These are phyloP conservation scores for Massariosphaeria phaeospora DNA, from an alignment of 495 filamentous ascomycete species.

Conservation along the genomic window DNA sequence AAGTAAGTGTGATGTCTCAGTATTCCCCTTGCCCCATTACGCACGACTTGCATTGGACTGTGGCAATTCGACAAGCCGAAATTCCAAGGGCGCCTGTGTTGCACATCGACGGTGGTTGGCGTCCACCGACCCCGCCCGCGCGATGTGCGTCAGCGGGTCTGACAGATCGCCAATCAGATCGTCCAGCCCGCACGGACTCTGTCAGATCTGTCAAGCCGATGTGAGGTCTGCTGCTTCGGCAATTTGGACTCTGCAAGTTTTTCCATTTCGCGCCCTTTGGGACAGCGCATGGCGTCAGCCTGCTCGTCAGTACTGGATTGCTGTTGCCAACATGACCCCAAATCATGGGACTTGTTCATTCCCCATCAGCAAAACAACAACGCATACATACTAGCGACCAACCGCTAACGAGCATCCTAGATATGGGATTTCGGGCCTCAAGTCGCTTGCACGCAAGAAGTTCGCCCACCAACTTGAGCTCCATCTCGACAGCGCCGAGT, in stretches of 20 bases:
- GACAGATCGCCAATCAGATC: constrained; percentile 21
- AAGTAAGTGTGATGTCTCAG: no score
- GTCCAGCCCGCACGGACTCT: not conserved
- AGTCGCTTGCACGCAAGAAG: constrained; percentile 40
- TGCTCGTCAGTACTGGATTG: not conserved
- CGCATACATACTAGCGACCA: not conserved
- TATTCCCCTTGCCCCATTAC: not conserved
- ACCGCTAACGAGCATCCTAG: constrained; percentile 22
- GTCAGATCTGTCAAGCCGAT: constrained; percentile 7
- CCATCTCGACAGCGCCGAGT: constrained; percentile 36
- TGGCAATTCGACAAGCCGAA: no score
- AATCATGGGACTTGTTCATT: not conserved
- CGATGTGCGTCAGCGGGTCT: constrained; percentile 9
- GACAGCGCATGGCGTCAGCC: constrained; percentile 15
- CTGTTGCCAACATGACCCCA: not conserved
- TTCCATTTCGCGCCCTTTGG: constrained; percentile 12
- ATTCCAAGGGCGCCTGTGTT: no score
- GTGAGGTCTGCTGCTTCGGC: not conserved
- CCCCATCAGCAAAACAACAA: not conserved
- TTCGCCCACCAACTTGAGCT: constrained; percentile 37
- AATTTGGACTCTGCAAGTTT: constrained; percentile 1
- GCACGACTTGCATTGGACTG: not conserved
- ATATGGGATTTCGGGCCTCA: constrained; percentile 44
- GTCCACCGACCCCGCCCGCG: constrained; percentile 7
- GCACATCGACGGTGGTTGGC: not conserved